phyloP scores from a whole-genome alignment of 495 filamentous ascomycete species.

The Trichoderma asperelloides region DNA sequence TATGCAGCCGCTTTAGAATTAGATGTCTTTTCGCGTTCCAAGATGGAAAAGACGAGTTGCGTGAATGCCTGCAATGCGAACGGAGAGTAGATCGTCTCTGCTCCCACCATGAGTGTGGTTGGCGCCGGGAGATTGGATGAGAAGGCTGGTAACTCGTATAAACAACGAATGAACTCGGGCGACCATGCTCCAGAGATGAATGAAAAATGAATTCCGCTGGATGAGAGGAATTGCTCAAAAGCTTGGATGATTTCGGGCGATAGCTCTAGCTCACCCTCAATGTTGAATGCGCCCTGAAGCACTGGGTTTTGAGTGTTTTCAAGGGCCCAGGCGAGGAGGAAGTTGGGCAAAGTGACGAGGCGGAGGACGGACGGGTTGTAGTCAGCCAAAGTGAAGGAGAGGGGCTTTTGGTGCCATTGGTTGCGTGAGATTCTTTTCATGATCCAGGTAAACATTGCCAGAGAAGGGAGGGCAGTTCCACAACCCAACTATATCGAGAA shows the following conservation, averaged over 20 bases:
- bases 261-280: conserved; percentile 67
- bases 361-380: conserved; percentile 82
- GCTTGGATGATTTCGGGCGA: conserved; percentile 49
- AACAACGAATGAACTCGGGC: conserved; percentile 51
- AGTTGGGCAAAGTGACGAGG: conserved; percentile 81
- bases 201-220: conserved; percentile 49
- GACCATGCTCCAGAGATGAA: conserved; percentile 86
- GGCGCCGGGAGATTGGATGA: conserved; percentile 15
- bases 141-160: conserved; percentile 25
- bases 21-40: conserved; percentile 41
- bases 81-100: conserved; percentile 93
- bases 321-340: conserved; percentile 72
- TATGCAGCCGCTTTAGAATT: conserved; percentile 49
- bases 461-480: conserved; percentile 77
- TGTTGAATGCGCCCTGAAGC: conserved; percentile 31
- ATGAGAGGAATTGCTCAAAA: conserved; percentile 52
- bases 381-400: conserved; percentile 71
- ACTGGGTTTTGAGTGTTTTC: conserved; percentile 21
- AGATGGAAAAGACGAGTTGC: conserved; percentile 55
- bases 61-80: conserved; percentile 64
- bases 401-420: conserved; percentile 18
- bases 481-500: conserved; percentile 80
- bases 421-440: conserved; percentile 29
- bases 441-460: conserved; percentile 65
- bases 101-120: conserved; percentile 59